Evolutionary conservation across 2,329 filamentous ascomycete genomes (phyloP).

Genomic region (Aureobasidium musti): DNA sequence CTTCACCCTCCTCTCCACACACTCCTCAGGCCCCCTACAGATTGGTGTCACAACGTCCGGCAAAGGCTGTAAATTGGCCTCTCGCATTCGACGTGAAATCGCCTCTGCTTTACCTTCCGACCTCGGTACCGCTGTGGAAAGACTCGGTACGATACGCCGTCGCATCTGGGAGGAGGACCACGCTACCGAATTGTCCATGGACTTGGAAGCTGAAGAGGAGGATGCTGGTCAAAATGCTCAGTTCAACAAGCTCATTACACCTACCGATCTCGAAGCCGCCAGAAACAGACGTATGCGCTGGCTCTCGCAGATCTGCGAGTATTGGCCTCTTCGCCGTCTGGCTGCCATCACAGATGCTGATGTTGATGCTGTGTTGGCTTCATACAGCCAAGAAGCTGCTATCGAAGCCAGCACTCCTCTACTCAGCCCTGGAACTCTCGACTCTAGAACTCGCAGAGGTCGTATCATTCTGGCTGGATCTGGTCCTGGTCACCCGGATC

Average conservation of each 20-base stretch:
- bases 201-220: constrained; percentile 50
- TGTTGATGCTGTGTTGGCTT: constrained; percentile 71
- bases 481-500: constrained; percentile 87
- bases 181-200: constrained; percentile 51
- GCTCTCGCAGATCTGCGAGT: constrained; percentile 96
- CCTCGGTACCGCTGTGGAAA: constrained; percentile 74
- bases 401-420: constrained; percentile 38
- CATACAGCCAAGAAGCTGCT: constrained; percentile 55
- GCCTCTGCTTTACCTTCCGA: constrained; percentile 73
- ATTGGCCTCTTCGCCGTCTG: constrained; percentile 87
- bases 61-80: constrained; percentile 88
- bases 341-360: constrained; percentile 78
- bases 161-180: constrained; percentile 75
- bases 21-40: constrained; percentile 87
- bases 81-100: constrained; percentile 84
- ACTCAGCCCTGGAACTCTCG: constrained; percentile 37
- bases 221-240: constrained; percentile 72
- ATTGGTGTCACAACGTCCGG: constrained; percentile 96
- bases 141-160: constrained; percentile 71
- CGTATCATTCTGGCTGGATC: constrained; percentile 86
- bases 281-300: constrained; percentile 85
- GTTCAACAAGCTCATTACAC: constrained; percentile 81
- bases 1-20: constrained; percentile 84
- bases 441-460: constrained; percentile 52
- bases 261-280: constrained; percentile 70